Base-by-base conservation (phyloP, 2,329 filamentous ascomycete genomes). In the Thyridium curvatum region DNA sequence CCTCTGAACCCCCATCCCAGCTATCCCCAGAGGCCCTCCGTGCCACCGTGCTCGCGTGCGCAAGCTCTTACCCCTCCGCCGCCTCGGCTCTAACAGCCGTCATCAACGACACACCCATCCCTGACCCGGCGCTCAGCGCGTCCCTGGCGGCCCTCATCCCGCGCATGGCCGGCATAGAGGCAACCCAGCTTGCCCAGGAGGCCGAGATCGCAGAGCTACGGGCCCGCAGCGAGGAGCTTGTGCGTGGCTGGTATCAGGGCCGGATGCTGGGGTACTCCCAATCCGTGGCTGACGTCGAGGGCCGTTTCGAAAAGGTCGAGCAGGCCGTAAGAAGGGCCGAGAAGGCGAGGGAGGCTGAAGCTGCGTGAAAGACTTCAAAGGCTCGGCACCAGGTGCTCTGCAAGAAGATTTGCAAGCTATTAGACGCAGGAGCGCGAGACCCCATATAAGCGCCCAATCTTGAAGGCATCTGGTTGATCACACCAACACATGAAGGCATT, bases 181-280 rank as follows among this genome's bases (percentile, higher is more conserved):
- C 71, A 0, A 72, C 72, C 4, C 84, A 88, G 52, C 56, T 72
- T 15, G 69, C 74, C 13, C 82, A 87, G 58, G 69, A 60, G 30
- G 68, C 69, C 35, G 77, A 83, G 57, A 74, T 86, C 45, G 74
- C 73, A 16, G 75, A 75, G 56, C 70, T 84, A 54, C 72, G 78
- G 55, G 72, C 63, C 45, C 72, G 71, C 47, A 90, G 74, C 62
- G 85, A 79, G 59, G 58, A 59, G 45, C 64, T 75, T 17, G 61
- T 88, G 42, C 73, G 82, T 47, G 61, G 68, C 29, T 94, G 87
- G 83, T 89, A 91, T 60, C 81, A 89, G 56, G 66, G 77, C 17
- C 77, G 79, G 4, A 69, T 93, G 32, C 65, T 94, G 35, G 72
- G 74, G 10, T 78, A 77, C 48, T 82, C 82, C 0, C 75, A 79